Conservation (phyloP, 306 rosid genomes). For the Cucurbita argyrosperma region DNA sequence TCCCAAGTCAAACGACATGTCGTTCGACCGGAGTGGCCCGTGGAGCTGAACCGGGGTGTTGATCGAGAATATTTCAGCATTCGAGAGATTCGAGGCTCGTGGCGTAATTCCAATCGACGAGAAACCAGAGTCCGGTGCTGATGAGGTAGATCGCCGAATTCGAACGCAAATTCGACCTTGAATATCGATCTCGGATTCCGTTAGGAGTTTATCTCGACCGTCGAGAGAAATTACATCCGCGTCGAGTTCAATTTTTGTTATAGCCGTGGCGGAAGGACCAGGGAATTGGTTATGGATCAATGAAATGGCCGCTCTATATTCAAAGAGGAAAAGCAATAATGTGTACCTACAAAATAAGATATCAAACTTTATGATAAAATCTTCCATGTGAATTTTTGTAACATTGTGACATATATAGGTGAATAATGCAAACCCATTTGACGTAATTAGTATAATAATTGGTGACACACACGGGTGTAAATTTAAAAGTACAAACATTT, state of each 20-base stretch:
- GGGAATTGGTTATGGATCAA: slow-evolving; percentile 23
- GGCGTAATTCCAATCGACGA: slow-evolving; percentile 24
- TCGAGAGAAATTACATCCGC: slow-evolving; percentile 27
- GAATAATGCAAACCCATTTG: background rate
- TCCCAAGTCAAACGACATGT: background rate
- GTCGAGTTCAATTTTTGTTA: slow-evolving; percentile 21
- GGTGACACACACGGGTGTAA: background rate
- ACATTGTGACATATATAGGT: background rate
- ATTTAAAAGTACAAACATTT: background rate
- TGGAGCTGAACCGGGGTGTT: slow-evolving; percentile 15
- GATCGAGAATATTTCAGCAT: slow-evolving; percentile 30
- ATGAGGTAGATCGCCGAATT: slow-evolving; percentile 20
- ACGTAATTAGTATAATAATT: background rate
- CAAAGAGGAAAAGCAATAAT: slow-evolving; percentile 24
- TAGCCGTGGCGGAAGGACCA: slow-evolving; percentile 18
- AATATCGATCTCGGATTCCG: slow-evolving; percentile 19
- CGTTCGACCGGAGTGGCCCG: background rate
- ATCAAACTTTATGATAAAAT: background rate
- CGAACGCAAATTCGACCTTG: slow-evolving; percentile 20
- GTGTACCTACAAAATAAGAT: slow-evolving; percentile 18
- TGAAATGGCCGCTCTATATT: slow-evolving; percentile 24
- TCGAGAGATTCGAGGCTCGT: slow-evolving; percentile 28
- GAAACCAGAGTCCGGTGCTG: slow-evolving; percentile 4
- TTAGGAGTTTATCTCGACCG: slow-evolving; percentile 17
- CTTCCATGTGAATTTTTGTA: background rate